Base-by-base conservation (phyloP, 495 filamentous ascomycete genomes). In the Peziza echinospora region DNA sequence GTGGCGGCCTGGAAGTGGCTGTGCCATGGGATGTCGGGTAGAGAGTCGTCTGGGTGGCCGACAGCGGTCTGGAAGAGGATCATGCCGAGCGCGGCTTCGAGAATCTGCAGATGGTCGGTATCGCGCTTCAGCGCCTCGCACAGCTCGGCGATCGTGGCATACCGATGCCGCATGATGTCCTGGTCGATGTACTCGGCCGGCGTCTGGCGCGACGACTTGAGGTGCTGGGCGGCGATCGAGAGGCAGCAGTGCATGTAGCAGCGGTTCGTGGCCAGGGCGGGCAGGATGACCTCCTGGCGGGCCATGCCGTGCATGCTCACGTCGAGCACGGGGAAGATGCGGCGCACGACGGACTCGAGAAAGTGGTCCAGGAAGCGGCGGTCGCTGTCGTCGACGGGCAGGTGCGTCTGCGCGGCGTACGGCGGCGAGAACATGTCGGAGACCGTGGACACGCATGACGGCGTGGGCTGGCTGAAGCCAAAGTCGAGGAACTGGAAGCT, bases 31-130 rank as follows among this genome's bases (percentile, higher is more conserved):
- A 96, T 93, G 56, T 97, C 89, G 2, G 84, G 85, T 10, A 97
- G 75, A 44, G 69, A 71, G 54, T 94, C 89, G 54, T 85, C 80
- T 3, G 79, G 73, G 41, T 80, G 69, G 26, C 89, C 89, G 47
- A 96, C 86, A 13, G 82, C 82, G 65, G 81, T 34, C 54, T 93
- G 86, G 69, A 94, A 97, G 66, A 96, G 85, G 50, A 94, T 93
- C 75, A 97, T 86, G 43, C 84, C 89, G 6, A 97, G 68, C 1
- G 87, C 85, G 2, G 89, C 84, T 63, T 97, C 89, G 10, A 97
- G 72, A 51, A 93, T 93, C 56, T 87, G 69, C 41, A 79, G 70
- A 60, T 93, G 84, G 50, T 94, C 67, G 52, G 73, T 72, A 54
- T 97, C 87, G 24, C 69, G 64, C 49, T 75, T 75, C 25, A 96